These are phyloP conservation scores for Colletotrichum eremochloae DNA, from an alignment of 2,329 filamentous ascomycete species.

Conservation along the genomic window DNA sequence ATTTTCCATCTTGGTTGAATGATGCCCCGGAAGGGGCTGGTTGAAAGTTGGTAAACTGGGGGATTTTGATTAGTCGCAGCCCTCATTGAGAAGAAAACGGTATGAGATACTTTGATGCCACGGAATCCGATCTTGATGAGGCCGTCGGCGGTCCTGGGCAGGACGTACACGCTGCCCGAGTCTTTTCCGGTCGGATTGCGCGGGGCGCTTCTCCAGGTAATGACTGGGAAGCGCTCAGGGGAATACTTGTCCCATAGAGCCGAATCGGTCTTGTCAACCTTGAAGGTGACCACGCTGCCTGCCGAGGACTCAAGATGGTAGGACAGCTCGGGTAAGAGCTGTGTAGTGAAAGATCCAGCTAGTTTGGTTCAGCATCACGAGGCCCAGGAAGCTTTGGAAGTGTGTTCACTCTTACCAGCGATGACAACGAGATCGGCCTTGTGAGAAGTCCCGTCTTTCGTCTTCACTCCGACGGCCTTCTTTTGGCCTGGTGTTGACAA, in stretches of 20 bases:
- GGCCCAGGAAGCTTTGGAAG: slow-evolving; percentile 1
- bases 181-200: slow-evolving; percentile 48
- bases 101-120: slow-evolving; percentile 54
- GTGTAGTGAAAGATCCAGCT: slow-evolving; percentile 52
- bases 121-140: slow-evolving; percentile 49
- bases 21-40: slow-evolving; percentile 46
- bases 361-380: neutral
- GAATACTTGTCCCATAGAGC: slow-evolving; percentile 51
- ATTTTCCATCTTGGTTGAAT: slow-evolving; percentile 49
- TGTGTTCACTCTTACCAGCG: slow-evolving; percentile 52
- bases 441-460: slow-evolving; percentile 53
- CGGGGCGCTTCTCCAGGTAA: slow-evolving; percentile 50
- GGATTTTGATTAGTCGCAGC: slow-evolving; percentile 45
- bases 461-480: slow-evolving; percentile 54
- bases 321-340: slow-evolving; percentile 44
- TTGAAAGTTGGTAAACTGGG: slow-evolving; percentile 49
- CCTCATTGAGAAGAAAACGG: slow-evolving; percentile 52
- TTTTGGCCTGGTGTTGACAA: slow-evolving; percentile 27
- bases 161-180: slow-evolving; percentile 48
- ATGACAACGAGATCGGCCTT: slow-evolving; percentile 52
- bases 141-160: slow-evolving; percentile 46
- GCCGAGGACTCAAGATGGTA: slow-evolving; percentile 45
- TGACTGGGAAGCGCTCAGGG: slow-evolving; percentile 49
- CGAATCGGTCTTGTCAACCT: slow-evolving; percentile 42
- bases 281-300: slow-evolving; percentile 43